These are phyloP conservation scores for Paspalum notatum DNA, from an alignment of 176 grass and related monocot genomes.

Conservation along the genomic window DNA sequence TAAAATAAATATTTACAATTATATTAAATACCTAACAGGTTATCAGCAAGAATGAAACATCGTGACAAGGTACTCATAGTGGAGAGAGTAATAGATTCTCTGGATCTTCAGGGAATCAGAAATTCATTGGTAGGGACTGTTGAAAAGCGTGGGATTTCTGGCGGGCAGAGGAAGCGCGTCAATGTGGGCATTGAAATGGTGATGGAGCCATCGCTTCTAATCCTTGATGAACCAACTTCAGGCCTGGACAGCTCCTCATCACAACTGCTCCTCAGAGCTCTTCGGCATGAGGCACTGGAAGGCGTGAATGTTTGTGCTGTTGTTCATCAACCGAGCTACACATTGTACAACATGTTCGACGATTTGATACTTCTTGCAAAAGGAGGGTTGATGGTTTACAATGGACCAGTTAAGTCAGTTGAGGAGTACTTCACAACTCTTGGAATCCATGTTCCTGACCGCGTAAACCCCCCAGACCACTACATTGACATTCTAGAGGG, in stretches of 20 bases:
- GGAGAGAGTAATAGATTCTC: slow-evolving; percentile 87
- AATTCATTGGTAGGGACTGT: slow-evolving; percentile 85
- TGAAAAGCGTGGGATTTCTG: slow-evolving; percentile 92
- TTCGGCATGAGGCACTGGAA: slow-evolving; percentile 81
- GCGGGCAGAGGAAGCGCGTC: slow-evolving; percentile 87
- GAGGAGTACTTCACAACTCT: slow-evolving; percentile 79
- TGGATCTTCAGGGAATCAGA: slow-evolving; percentile 78
- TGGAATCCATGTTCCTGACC: slow-evolving; percentile 67
- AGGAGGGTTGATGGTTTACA: slow-evolving; percentile 74
- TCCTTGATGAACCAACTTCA: slow-evolving; percentile 96
- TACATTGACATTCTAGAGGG: slow-evolving; percentile 85
- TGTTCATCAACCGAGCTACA: slow-evolving; percentile 90
- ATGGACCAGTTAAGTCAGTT: slow-evolving; percentile 61
- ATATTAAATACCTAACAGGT: slow-evolving; percentile 41
- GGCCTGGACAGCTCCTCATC: slow-evolving; percentile 93
- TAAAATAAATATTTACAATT: background rate
- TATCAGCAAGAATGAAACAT: slow-evolving; percentile 55
- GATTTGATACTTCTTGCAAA: slow-evolving; percentile 84
- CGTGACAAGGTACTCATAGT: slow-evolving; percentile 76
- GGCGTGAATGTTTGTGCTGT: slow-evolving; percentile 87
- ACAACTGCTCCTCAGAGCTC: slow-evolving; percentile 75
- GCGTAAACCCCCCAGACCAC: slow-evolving; percentile 77
- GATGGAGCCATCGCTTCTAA: slow-evolving; percentile 90
- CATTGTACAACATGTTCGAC: slow-evolving; percentile 88
- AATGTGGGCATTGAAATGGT: slow-evolving; percentile 98